phyloP scores from a whole-genome alignment of 1,284 basidiomycete species.

The Melampsora medusae region DNA sequence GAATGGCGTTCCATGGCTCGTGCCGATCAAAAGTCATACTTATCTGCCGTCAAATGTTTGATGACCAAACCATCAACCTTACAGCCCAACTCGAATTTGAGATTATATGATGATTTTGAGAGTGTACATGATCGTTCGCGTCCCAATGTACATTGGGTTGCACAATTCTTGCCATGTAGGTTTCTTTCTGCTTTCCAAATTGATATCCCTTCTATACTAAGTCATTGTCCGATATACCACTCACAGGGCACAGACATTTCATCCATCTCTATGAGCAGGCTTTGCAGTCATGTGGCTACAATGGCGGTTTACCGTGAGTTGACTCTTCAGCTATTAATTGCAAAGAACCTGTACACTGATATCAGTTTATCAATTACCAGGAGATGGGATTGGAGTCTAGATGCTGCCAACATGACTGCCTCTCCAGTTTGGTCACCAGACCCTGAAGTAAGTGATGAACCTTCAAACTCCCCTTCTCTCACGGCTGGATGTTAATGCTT shows the following conservation, averaged over 20 bases:
- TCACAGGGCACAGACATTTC: conserved; percentile 37
- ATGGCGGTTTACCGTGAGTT: conserved; percentile 29
- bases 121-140: conserved; percentile 33
- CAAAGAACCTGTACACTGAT: background rate
- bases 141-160: conserved; percentile 22
- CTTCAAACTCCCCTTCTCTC: background rate
- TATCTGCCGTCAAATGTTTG: conserved; percentile 31
- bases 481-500: background rate
- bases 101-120: conserved; percentile 38
- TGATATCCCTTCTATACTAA: background rate
- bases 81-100: background rate
- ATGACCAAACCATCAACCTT: conserved; percentile 18
- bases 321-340: background rate
- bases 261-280: conserved; percentile 39
- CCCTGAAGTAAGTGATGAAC: conserved; percentile 14
- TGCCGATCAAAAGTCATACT: conserved; percentile 15
- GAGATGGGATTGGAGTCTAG: conserved; percentile 37
- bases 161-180: conserved; percentile 34
- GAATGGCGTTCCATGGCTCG: conserved; percentile 37
- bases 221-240: background rate
- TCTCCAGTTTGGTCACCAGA: conserved; percentile 34
- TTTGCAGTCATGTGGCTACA: conserved; percentile 26
- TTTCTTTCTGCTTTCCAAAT: background rate
- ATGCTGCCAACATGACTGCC: conserved; percentile 15
- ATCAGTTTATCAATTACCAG: background rate